These are phyloP conservation scores for Fusarium sp. DNA, from an alignment of 2,329 filamentous ascomycete genomes.

Conservation along the genomic window DNA sequence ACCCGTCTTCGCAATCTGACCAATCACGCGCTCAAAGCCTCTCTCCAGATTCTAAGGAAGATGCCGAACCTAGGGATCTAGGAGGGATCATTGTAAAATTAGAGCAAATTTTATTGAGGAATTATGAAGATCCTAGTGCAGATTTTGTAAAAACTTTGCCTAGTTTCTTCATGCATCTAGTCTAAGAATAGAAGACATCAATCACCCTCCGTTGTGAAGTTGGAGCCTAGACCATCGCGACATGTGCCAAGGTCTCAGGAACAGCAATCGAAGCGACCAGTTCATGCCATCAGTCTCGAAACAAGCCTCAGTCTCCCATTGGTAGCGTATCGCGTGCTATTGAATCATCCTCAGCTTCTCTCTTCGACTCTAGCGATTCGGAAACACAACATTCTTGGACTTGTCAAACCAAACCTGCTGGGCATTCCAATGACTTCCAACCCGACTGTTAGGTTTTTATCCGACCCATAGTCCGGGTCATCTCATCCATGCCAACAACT, in stretches of 20 bases:
- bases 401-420: neutral
- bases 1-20: neutral
- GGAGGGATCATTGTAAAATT: neutral
- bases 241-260: neutral
- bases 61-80: neutral
- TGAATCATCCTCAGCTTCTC: neutral
- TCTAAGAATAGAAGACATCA: neutral
- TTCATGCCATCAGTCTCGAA: neutral
- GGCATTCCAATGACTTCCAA: neutral
- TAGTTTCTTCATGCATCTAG: neutral
- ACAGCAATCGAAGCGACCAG: neutral
- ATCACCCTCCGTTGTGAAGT: neutral
- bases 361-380: neutral
- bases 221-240: neutral
- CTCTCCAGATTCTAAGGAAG: neutral
- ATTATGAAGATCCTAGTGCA: neutral
- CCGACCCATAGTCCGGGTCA: neutral
- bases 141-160: neutral
- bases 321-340: neutral
- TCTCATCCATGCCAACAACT: neutral
- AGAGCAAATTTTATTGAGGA: neutral
- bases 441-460: neutral
- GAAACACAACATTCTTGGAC: neutral
- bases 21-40: neutral
- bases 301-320: neutral